These are phyloP conservation scores for Podospora pseudoanserina DNA, from an alignment of 495 filamentous ascomycete species.

Conservation along the genomic window DNA sequence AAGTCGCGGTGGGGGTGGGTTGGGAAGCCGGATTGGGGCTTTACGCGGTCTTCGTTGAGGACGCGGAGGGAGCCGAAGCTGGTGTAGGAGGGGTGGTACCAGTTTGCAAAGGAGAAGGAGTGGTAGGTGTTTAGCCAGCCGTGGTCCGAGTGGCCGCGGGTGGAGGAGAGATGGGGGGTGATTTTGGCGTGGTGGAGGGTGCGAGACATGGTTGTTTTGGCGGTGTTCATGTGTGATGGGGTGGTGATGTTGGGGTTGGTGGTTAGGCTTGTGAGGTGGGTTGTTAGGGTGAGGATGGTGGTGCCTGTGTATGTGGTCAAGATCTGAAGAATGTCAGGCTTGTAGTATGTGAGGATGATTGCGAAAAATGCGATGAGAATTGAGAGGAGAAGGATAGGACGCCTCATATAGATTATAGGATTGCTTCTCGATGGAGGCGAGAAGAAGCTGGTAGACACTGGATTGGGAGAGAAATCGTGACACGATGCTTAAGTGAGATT, in stretches of 20 bases:
- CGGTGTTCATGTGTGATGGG: slow-evolving; percentile 4
- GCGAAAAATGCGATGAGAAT: not conserved
- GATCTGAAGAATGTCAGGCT: slow-evolving; percentile 1
- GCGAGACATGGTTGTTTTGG: slow-evolving; percentile 50
- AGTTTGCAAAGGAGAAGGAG: slow-evolving; percentile 74
- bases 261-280: slow-evolving; percentile 9
- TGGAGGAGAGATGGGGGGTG: slow-evolving; percentile 54
- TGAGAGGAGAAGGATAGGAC: not conserved
- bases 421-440: not conserved
- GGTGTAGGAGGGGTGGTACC: slow-evolving; percentile 61
- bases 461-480: not conserved
- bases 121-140: slow-evolving; percentile 84
- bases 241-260: slow-evolving; percentile 18
- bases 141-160: slow-evolving; percentile 69
- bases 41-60: slow-evolving; percentile 79
- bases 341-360: not conserved
- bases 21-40: slow-evolving; percentile 64
- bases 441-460: not conserved
- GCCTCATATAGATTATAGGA: slow-evolving; percentile 7
- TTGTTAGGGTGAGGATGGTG: not conserved
- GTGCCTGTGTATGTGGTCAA: not conserved
- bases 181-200: slow-evolving; percentile 61
- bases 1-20: slow-evolving; percentile 78
- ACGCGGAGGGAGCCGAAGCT: slow-evolving; percentile 70
- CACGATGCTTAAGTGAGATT: not conserved